Conservation (phyloP, 371 early-diverging fungal species). For the Mucor ambiguus region DNA sequence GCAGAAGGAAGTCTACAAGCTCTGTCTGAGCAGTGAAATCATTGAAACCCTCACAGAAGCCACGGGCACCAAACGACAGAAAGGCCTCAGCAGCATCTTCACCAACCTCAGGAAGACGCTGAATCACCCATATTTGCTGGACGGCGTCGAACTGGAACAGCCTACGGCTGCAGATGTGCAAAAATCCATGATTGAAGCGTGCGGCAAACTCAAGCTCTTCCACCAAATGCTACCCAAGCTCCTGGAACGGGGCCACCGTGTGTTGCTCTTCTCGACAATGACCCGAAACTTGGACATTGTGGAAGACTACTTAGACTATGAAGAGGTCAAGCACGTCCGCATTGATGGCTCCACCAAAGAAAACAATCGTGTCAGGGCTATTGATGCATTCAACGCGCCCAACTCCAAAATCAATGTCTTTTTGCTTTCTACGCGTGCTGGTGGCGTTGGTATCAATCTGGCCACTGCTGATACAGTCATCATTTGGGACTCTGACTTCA, state of each 20-base stretch:
- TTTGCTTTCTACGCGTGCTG: conserved; percentile 86
- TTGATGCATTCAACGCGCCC: conserved; percentile 83
- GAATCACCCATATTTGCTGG: conserved; percentile 78
- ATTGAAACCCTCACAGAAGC: conserved; percentile 44
- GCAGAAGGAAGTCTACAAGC: conserved; percentile 83
- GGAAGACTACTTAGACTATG: conserved; percentile 69
- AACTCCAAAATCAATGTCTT: conserved; percentile 79
- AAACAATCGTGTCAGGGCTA: conserved; percentile 68
- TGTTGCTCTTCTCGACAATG: conserved; percentile 81
- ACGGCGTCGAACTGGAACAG: conserved; percentile 48
- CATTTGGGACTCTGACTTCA: conserved; percentile 94
- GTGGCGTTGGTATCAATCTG: conserved; percentile 95
- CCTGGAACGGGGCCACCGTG: conserved; percentile 58
- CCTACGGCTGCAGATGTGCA: conserved; percentile 42
- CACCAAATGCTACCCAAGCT: conserved; percentile 70
- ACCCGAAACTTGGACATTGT: conserved; percentile 62
- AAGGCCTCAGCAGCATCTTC: conserved; percentile 47
- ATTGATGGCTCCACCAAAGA: conserved; percentile 83
- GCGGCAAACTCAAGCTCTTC: conserved; percentile 73
- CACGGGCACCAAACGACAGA: conserved; percentile 26
- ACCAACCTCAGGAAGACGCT: conserved; percentile 76
- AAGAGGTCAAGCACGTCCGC: conserved; percentile 62
- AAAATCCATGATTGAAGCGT: conserved; percentile 59
- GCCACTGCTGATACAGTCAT: conserved; percentile 94
- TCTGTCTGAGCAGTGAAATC: conserved; percentile 59